Percentiles rank a stretch among this genome's conserved stretches.
Evolutionary conservation across 2,329 filamentous ascomycete genomes (phyloP).

Genomic region (Xylariaceae sp.): DNA sequence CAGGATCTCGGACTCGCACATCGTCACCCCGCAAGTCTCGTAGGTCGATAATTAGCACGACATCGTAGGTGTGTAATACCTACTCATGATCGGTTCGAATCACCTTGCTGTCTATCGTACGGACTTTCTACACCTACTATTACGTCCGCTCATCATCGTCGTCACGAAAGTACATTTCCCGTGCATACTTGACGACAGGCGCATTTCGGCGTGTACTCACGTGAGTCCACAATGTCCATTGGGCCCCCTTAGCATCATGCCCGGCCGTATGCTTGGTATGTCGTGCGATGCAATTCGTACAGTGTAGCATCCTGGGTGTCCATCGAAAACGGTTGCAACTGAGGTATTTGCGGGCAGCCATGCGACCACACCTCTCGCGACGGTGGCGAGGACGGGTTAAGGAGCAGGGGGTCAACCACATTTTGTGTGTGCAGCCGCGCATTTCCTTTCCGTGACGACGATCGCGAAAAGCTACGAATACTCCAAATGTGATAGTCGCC

Average conservation of each 20-base stretch:
- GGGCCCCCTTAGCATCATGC: not conserved
- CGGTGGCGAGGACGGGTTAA: constrained; percentile 11
- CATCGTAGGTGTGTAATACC: not conserved
- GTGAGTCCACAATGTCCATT: not conserved
- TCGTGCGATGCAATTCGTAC: constrained; percentile 2
- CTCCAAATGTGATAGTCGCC: not conserved
- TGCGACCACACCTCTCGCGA: constrained; percentile 3
- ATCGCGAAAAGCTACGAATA: not conserved
- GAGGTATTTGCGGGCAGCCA: constrained; percentile 19
- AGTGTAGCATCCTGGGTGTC: constrained; percentile 12
- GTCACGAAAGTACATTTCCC: constrained; percentile 1
- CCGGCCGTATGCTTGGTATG: not conserved
- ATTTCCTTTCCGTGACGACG: not conserved
- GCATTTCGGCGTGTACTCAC: not conserved
- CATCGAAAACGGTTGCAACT: constrained; percentile 15
- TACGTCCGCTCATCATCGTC: not conserved
- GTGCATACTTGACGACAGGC: not conserved
- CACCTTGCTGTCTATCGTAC: not conserved
- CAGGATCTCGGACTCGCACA: not conserved
- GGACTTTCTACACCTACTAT: constrained; percentile 5
- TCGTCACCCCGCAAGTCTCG: not conserved
- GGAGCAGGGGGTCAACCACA: constrained; percentile 6
- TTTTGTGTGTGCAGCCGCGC: not conserved
- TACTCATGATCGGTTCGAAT: not conserved
- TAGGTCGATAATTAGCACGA: not conserved